Evolutionary conservation across 1,284 basidiomycete species (phyloP).

Genomic region (Xanthoconium separans): DNA sequence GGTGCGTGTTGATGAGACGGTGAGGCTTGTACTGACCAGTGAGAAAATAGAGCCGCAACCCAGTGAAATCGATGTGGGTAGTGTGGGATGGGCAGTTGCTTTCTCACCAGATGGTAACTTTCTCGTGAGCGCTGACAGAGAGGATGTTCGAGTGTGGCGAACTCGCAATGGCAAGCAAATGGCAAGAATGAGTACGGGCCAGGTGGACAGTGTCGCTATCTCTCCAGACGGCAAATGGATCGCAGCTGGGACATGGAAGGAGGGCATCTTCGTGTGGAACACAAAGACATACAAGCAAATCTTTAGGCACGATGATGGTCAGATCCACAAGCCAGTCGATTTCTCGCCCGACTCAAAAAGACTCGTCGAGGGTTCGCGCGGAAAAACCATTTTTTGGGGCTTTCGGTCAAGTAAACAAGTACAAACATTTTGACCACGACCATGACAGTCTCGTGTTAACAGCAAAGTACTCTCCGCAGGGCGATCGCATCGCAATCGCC

Average conservation of each 20-base stretch:
- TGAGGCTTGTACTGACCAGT: not conserved
- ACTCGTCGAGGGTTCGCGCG: not conserved
- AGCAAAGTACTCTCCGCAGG: not conserved
- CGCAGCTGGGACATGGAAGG: not conserved
- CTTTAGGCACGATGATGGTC: not conserved
- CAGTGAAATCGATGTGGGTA: not conserved
- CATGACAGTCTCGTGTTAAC: not conserved
- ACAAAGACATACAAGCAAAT: not conserved
- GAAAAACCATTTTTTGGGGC: not conserved
- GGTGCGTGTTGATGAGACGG: not conserved
- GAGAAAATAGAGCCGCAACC: not conserved
- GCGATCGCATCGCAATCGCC: not conserved
- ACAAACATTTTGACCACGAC: not conserved
- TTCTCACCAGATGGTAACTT: not conserved
- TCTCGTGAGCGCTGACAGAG: not conserved
- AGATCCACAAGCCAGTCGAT: not conserved
- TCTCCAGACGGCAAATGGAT: conserved; percentile 2
- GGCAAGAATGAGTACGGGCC: not conserved
- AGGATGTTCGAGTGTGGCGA: not conserved
- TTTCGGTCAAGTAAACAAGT: not conserved
- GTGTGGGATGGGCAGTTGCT: too few species aligned
- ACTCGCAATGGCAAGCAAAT: not conserved
- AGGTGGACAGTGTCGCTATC: not conserved
- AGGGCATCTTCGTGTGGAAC: not conserved
- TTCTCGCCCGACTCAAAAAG: conserved; percentile 10